Evolutionary conservation across 1,284 basidiomycete species (phyloP), one percentile per base, ranked within the genome.

Genomic region (Phenoliferia sp.): DNA sequence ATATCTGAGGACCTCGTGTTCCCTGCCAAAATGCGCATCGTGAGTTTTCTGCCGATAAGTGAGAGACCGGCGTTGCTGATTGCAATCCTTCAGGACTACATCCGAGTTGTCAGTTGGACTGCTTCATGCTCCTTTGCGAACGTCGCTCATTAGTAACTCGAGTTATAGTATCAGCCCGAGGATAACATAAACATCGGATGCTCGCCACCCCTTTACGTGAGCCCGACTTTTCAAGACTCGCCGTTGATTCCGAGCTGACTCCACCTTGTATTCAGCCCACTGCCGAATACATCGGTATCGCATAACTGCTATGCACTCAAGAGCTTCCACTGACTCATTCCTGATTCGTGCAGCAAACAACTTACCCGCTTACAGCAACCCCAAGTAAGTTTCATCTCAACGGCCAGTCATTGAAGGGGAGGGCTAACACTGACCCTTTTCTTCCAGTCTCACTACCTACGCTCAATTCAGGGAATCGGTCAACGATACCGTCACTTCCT

Each of bases 1-100:
- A 76, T 75, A 3, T 78, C 75, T 69, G 76, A 75, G 64, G 70
- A 77, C 10, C 76, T 77, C 39, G 69, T 74, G 59, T 70, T 73
- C 9, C 70, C 77, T 17, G 78, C 77, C 74, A 69, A 63, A 3
- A 71, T 78, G 39, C 71, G 63, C 2, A 34, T 59, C 28, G 62
- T 56, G 33, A 22, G 55, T 17, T 73, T 73, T 70, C 31, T 31
- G 1, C 69, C 77, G 28, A 76, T 75, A 3, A 77, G 75, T 69
- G 76, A 75, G 64, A 70, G 76, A 7, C 76, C 77, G 35, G 69
- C 74, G 59, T 70, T 73, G 6, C 70, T 77, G 22, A 77, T 76
- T 74, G 69, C 64, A 3, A 71, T 78, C 35, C 71, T 56, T 1
- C 26, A 55, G 19, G 58, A 59, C 31, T 36, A 59, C 58, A 39